Base-by-base conservation (phyloP, 2,329 filamentous ascomycete genomes). In the Colletotrichum orbiculare region DNA sequence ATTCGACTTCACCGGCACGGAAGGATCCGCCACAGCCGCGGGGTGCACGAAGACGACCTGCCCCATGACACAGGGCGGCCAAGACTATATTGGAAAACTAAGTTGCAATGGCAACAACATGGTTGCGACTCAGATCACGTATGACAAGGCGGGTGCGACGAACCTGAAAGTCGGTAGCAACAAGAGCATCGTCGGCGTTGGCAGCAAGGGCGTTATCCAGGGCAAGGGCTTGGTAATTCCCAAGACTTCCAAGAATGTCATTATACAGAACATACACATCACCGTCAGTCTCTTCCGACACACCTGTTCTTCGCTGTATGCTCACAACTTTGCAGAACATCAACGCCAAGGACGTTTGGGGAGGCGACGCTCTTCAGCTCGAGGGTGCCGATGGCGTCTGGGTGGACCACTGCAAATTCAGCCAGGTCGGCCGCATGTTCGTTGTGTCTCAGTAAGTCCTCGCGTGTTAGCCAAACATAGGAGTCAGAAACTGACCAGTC, bases 151-250 rank as follows among this genome's bases (percentile, higher is more conserved):
- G 47, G 85, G 79, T 67, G 67, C 77, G 2, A 71, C 78, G 35
- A 82, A 81, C 54, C 86, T 88, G 73, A 80, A 74, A 12, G 81
- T 88, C 69, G 76, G 75, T 25, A 85, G 82, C 65, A 83, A 88
- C 81, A 89, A 89, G 79, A 82, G 80, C 35, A 71, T 89, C 61
- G 72, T 88, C 42, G 86, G 86, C 34, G 74, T 80, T 65, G 86
- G 85, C 59, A 75, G 72, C 69, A 78, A 78, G 67, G 86, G 84
- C 73, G 72, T 86, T 46, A 87, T 88, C 74, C 83, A 81, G 71
- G 85, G 85, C 70, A 87, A 87, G 76, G 85, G 85, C 64, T 74
- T 87, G 25, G 80, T 83, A 41, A 78, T 85, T 17, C 75, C 72
- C 68, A 77, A 76, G 53, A 79, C 79, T 34, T 80, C 73, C 71